Base-by-base conservation (phyloP, 495 filamentous ascomycete species). In the Chaetomium tenue region DNA sequence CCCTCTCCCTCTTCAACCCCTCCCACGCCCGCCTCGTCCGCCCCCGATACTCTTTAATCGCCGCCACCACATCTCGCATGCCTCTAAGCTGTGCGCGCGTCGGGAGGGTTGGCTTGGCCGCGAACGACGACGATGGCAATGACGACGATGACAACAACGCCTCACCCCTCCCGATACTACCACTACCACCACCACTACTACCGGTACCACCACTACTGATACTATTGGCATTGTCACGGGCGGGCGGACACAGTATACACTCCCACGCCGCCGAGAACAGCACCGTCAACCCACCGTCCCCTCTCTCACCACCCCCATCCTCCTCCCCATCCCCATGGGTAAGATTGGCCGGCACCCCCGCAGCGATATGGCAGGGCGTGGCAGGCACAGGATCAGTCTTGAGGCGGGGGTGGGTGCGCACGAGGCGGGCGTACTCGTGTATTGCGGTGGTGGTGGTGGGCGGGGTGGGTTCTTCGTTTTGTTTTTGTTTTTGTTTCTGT, bases 241-340 rank as follows among this genome's bases (percentile, higher is more conserved):
- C 2, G 3, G 46, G 47, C 0, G 61, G 55, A 22, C 8, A 12
- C 0, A 76, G 40, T 47, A 80, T 77, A 8, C 74, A 70, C 25
- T 75, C 70, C 80, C 80, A 82, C 13, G 78, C 79, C 0, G 65
- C 74, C 26, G 70, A 56, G 60, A 76, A 82, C 25, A 82, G 63
- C 33, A 37, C 5, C 33, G 40, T 66, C 73, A 15, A 60, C 57
- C 1, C 75, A 62, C n/a, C n/a, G n/a, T n/a, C n/a, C n/a, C n/a
- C n/a, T n/a, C n/a, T n/a, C n/a, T n/a, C n/a, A n/a, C n/a, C n/a
- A n/a, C n/a, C n/a, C n/a, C n/a, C n/a, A n/a, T n/a, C n/a, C n/a
- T n/a, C n/a, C n/a, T n/a, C n/a, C n/a, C n/a, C n/a, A n/a, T n/a
- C n/a, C n/a, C n/a, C n/a, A n/a, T n/a, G n/a, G n/a, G n/a, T n/a